Evolutionary conservation across 805 yeast genomes (phyloP).

Genomic region (Candida loeiensis): DNA sequence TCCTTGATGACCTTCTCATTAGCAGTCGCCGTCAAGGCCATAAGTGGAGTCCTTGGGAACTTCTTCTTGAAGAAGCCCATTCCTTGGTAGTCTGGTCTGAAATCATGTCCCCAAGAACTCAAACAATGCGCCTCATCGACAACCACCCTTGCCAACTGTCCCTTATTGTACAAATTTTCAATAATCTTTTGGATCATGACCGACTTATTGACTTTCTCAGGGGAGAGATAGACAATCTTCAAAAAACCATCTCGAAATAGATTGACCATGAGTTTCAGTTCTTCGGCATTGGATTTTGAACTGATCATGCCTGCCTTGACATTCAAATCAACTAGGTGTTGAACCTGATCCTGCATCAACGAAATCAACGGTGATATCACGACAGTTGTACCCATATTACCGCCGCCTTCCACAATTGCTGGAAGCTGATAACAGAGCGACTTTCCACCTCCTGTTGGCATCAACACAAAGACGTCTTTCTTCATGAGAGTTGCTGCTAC

Average conservation of each 20-base stretch:
- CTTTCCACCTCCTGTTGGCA: constrained; percentile 99
- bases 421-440: constrained; percentile 95
- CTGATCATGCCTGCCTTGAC: constrained; percentile 86
- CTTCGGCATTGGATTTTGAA: constrained; percentile 65
- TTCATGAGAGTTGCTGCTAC: constrained; percentile 73
- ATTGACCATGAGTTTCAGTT: constrained; percentile 59
- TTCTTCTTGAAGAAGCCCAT: constrained; percentile 66
- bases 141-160: constrained; percentile 75
- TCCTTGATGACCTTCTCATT: constrained; percentile 86
- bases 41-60: constrained; percentile 80
- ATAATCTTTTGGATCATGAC: constrained; percentile 64
- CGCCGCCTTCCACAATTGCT: constrained; percentile 74
- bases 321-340: constrained; percentile 61
- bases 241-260: constrained; percentile 62
- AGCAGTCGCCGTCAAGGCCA: constrained; percentile 98
- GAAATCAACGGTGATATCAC: constrained; percentile 95
- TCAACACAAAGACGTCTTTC: constrained; percentile 84
- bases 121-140: constrained; percentile 99
- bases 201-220: constrained; percentile 88
- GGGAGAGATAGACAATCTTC: constrained; percentile 82
- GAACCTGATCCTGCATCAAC: constrained; percentile 96
- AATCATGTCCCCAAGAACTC: constrained; percentile 98
- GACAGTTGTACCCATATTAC: constrained; percentile 77
- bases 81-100: constrained; percentile 90
- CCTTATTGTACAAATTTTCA: constrained; percentile 48